Percentiles rank a stretch among this genome's conserved stretches.
Conservation (phyloP, 495 filamentous ascomycete species). For the Aspergillus panamensis region DNA sequence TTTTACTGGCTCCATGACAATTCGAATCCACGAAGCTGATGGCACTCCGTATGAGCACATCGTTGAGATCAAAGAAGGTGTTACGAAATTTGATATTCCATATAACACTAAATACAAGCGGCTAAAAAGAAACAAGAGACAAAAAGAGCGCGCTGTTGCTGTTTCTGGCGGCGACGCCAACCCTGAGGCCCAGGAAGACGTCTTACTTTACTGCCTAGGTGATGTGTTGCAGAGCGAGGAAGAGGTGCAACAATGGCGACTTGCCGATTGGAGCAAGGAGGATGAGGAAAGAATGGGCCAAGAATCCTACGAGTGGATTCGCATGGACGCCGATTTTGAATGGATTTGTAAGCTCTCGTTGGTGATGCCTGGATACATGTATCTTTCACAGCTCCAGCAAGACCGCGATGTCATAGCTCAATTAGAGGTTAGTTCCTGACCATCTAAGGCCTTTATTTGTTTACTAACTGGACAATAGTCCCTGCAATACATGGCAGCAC, state of each 20-base stretch:
- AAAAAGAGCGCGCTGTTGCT: slow-evolving; percentile 69
- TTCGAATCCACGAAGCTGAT: slow-evolving; percentile 97
- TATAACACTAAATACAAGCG: slow-evolving; percentile 99
- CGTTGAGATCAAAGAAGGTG: slow-evolving; percentile 84
- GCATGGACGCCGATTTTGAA: slow-evolving; percentile 97
- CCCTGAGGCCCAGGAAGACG: slow-evolving; percentile 74
- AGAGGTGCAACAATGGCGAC: slow-evolving; percentile 77
- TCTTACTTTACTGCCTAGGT: slow-evolving; percentile 85
- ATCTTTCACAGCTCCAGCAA: slow-evolving; percentile 92
- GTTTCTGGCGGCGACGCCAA: slow-evolving; percentile 58
- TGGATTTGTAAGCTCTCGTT: slow-evolving; percentile 84
- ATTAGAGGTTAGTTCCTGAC: slow-evolving; percentile 58
- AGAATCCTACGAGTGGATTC: slow-evolving; percentile 97
- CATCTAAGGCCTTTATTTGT: background rate
- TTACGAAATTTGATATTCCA: slow-evolving; percentile 83
- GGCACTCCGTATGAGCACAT: slow-evolving; percentile 99
- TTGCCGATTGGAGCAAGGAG: slow-evolving; percentile 82
- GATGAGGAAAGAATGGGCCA: slow-evolving; percentile 87
- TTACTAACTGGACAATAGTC: slow-evolving; percentile 37
- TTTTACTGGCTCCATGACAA: slow-evolving; percentile 95
- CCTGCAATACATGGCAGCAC: slow-evolving; percentile 56
- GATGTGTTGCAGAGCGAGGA: slow-evolving; percentile 82
- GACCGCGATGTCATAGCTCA: slow-evolving; percentile 96
- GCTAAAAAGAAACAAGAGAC: slow-evolving; percentile 83
- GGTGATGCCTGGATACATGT: slow-evolving; percentile 92